A percentile compares a stretch with the other conserved stretches of the same genome.
phyloP scores from a whole-genome alignment of 2,329 filamentous ascomycete species.

The Diaporthe citriasiana region DNA sequence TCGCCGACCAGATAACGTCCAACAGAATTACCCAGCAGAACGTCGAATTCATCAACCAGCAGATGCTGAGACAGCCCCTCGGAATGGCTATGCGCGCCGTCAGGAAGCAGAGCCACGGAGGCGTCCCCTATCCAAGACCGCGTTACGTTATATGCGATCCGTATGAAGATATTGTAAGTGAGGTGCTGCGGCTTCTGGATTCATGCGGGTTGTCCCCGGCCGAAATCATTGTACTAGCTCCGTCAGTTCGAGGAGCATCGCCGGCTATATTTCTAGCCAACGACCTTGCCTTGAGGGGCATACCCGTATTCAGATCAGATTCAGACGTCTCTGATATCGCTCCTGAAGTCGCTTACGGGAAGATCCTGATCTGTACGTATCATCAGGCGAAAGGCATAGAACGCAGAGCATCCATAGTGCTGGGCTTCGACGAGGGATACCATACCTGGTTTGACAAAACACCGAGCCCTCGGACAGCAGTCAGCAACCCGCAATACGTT shows the following conservation, averaged over 20 bases:
- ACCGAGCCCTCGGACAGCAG: background rate
- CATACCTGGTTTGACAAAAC: slow-evolving; percentile 37
- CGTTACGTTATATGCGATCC: slow-evolving; percentile 40
- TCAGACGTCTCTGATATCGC: slow-evolving; percentile 40
- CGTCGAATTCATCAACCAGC: slow-evolving; percentile 41
- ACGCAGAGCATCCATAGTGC: slow-evolving; percentile 38
- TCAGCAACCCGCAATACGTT: slow-evolving; percentile 39
- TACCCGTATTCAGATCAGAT: slow-evolving; percentile 41
- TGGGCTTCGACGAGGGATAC: slow-evolving; percentile 38
- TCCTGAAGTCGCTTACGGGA: slow-evolving; percentile 37
- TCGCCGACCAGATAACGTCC: slow-evolving; percentile 37
- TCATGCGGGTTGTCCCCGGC: slow-evolving; percentile 12
- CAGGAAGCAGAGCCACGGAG: slow-evolving; percentile 25
- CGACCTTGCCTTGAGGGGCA: slow-evolving; percentile 26
- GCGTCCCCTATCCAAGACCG: slow-evolving; percentile 21
- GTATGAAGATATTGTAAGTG: slow-evolving; percentile 32
- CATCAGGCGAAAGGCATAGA: slow-evolving; percentile 42
- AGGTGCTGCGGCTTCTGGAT: slow-evolving; percentile 31
- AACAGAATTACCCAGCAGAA: slow-evolving; percentile 40
- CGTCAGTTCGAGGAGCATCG: slow-evolving; percentile 35
- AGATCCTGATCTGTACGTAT: slow-evolving; percentile 41
- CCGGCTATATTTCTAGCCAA: slow-evolving; percentile 35
- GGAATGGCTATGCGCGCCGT: slow-evolving; percentile 39
- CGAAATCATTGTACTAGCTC: slow-evolving; percentile 40
- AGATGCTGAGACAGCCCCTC: slow-evolving; percentile 39